A percentile compares a stretch with the other conserved stretches of the same genome.
Evolutionary conservation across 2,329 filamentous ascomycete species (phyloP).

Genomic region (Ceratocystis alfenasii): DNA sequence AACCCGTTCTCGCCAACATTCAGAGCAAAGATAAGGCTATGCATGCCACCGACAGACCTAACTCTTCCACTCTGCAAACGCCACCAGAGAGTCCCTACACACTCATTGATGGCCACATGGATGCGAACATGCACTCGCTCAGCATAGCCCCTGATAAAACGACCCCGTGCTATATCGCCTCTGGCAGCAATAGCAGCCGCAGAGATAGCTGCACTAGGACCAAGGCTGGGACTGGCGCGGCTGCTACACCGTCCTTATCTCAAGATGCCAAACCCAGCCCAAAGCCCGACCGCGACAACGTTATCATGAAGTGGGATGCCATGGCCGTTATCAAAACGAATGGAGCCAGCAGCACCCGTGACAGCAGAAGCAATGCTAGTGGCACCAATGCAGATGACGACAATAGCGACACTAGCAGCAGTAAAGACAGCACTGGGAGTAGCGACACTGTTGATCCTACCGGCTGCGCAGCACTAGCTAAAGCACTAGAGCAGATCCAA

Average conservation of each 20-base stretch:
- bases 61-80: not conserved
- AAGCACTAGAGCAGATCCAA: not conserved
- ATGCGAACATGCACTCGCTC: not conserved
- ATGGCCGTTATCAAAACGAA: not conserved
- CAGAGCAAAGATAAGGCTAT: too few relatives aligned
- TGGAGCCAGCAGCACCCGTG: not conserved
- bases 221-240: not conserved
- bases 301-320: not conserved
- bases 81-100: not conserved
- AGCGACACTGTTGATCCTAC: not conserved
- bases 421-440: not conserved
- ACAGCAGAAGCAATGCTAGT: not conserved
- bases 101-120: not conserved
- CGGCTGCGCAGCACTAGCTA: not conserved
- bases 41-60: not conserved
- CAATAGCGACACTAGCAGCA: not conserved
- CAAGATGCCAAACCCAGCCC: not conserved
- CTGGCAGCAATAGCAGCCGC: not conserved
- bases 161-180: not conserved
- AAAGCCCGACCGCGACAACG: not conserved
- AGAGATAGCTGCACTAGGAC: not conserved
- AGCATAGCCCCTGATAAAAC: not conserved
- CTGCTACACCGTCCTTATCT: not conserved
- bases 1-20: not conserved
- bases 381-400: not conserved